Base-by-base conservation (phyloP, 83 land plant species). In the Diphasiastrum complanatum region DNA sequence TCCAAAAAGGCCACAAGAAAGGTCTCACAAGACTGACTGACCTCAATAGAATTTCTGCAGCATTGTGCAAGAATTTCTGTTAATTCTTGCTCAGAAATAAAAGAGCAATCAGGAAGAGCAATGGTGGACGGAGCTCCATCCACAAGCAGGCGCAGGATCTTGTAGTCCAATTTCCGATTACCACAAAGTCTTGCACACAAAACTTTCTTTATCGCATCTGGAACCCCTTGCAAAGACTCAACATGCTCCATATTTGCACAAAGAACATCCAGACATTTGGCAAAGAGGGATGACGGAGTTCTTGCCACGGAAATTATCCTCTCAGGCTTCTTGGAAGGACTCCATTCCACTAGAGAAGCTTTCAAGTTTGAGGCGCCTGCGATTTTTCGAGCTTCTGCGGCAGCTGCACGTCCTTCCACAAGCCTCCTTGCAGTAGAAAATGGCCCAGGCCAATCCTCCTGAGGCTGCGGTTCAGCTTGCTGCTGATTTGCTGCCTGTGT, bases 361-460 rank as follows among this genome's bases (percentile, higher is more conserved):
- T 61, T 61, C 5, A 4, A 24, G 0, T 41, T 48, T 5, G 28
- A 32, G 8, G 3, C 18, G 3, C 8, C 32, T n/a, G 20, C 51
- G 2, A 4, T 26, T 4, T 41, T 6, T 2, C 63, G 46, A 26
- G 63, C 63, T 40, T 45, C 63, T 40, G 64, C 64, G 8, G 64
- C 64, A 3, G 4, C 23, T 4, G 51, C 64, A 11, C 64, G 46
- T 1, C 45, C 45, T 14, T 41, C 10, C 12, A 61, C 64, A n/a
- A 61, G 30, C 11, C 45, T 46, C 26, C 64, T 14, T 20, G 64
- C 64, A 10, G 64, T 61, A 4, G 64, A 61, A 41, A 61, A 61
- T 23, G 64, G 64, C 22, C 64, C 64, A 4, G 64, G 64, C 64
- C 64, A 61, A 18, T 61, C 48, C 0, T 20, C 64, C 40, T 61